Percentiles rank a stretch among this genome's conserved stretches.
These are phyloP conservation scores for Huiozyma naganishii DNA, from an alignment of 805 yeast species.

Conservation along the genomic window DNA sequence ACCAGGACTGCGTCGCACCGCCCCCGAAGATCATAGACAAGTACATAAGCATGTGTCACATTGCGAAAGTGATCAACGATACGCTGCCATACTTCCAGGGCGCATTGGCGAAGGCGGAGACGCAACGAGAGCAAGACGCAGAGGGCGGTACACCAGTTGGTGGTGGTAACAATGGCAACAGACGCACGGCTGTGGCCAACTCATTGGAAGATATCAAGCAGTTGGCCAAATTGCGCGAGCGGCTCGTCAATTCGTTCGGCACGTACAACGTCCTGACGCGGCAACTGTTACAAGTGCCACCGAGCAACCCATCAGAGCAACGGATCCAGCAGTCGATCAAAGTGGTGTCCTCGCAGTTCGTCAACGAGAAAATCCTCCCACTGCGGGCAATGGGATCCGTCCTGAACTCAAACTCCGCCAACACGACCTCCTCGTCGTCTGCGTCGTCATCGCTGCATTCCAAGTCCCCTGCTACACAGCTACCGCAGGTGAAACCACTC, in stretches of 20 bases:
- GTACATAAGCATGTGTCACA: slow-evolving; percentile 32
- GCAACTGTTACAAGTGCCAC: slow-evolving; percentile 28
- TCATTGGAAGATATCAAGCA: neutral
- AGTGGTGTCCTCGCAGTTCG: slow-evolving; percentile 43
- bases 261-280: slow-evolving; percentile 42
- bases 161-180: slow-evolving; percentile 9
- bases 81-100: slow-evolving; percentile 36
- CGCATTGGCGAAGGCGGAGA: slow-evolving; percentile 27
- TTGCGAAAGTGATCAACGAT: slow-evolving; percentile 29
- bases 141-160: slow-evolving; percentile 13
- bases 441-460: too few species aligned
- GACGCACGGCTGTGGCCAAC: neutral
- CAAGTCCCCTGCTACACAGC: neutral
- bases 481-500: slow-evolving; percentile 6
- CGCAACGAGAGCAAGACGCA: slow-evolving; percentile 16
- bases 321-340: slow-evolving; percentile 45
- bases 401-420: slow-evolving; percentile 2
- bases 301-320: slow-evolving; percentile 33
- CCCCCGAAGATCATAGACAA: slow-evolving; percentile 31
- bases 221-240: slow-evolving; percentile 31
- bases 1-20: slow-evolving; percentile 29
- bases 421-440: neutral
- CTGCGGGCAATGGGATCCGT: slow-evolving; percentile 45
- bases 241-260: slow-evolving; percentile 39
- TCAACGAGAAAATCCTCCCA: slow-evolving; percentile 58